Conservation (phyloP, 1,284 basidiomycete genomes). For the Erythrobasidium hasegawianum region DNA sequence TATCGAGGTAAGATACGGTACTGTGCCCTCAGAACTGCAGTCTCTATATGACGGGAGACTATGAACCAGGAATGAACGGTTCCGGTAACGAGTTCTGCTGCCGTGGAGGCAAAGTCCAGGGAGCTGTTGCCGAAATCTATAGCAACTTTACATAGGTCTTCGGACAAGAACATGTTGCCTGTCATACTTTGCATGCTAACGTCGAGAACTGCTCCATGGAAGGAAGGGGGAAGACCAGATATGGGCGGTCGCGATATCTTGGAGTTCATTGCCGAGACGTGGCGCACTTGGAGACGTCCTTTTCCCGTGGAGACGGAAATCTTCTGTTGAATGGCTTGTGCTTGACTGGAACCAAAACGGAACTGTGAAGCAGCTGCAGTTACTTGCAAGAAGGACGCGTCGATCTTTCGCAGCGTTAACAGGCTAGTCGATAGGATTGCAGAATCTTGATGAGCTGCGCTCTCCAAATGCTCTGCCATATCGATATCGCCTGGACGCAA, state of each 20-base stretch:
- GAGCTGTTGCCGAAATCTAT: slow-evolving; percentile 14
- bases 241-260: background rate
- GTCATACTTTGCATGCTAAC: slow-evolving; percentile 22
- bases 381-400: slow-evolving; percentile 6
- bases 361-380: too few relatives aligned
- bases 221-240: background rate
- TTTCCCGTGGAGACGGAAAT: background rate
- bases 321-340: background rate
- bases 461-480: background rate
- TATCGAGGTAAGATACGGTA: slow-evolving; percentile 18
- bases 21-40: slow-evolving; percentile 25
- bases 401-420: slow-evolving; percentile 23
- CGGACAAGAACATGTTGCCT: slow-evolving; percentile 8
- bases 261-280: slow-evolving; percentile 5
- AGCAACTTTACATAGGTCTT: slow-evolving; percentile 8
- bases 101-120: slow-evolving; percentile 39
- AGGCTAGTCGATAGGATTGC: slow-evolving; percentile 37
- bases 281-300: slow-evolving; percentile 34
- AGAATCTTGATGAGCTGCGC: slow-evolving; percentile 1
- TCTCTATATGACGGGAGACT: slow-evolving; percentile 34
- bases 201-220: slow-evolving; percentile 35
- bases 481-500: slow-evolving; percentile 36
- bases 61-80: slow-evolving; percentile 41
- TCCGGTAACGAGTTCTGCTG: slow-evolving; percentile 41
- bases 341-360: too few relatives aligned